Base-by-base conservation (phyloP, 2,329 filamentous ascomycete species). In the Amphichorda felina region DNA sequence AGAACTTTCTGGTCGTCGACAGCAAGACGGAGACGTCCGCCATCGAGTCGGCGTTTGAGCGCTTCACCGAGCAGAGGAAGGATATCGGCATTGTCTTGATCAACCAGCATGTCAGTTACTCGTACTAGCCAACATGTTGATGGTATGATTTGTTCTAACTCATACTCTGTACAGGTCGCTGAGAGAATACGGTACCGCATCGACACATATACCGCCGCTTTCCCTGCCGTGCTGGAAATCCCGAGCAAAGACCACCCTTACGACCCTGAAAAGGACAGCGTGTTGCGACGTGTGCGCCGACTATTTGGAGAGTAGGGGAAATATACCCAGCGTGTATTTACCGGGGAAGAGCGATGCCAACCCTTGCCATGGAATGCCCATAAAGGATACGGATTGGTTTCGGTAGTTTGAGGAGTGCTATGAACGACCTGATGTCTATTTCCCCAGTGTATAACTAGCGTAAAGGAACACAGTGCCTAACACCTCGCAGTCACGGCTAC, bases 181-280 rank as follows among this genome's bases (percentile, higher is more conserved):
- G 91, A 98, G 56, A 78, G 77, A 56, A 98, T 98, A 72, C 77
- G 91, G 57, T 75, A 89, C 56, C 78, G 80, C 41, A 81, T 98
- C 47, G 91, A 98, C 59, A 78, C 76, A 26, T 95, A 94, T 62
- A 89, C 86, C 15, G 85, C 89, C 34, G 88, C 91, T 4, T 98
- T 98, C 62, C 91, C 91, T n/a, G 81, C 87, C 16, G 73, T 98
- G 37, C 76, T 98, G 39, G 91, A 98, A 61, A 96, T 98, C 41
- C 91, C 91, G 17, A 94, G 86, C 64, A 98, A 98, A 70, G 91
- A 98, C 58, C 91, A 98, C 57, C 91, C 91, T 2, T 98, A 98
- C 55, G 89, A 98, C 50, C 91, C 91, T 0, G 91, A 98, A 63
- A 98, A 98, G 68, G 91, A 98, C 59, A 96, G 89, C 54, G 89